Percentiles rank a stretch among this genome's conserved stretches.
Evolutionary conservation across 1,139 yeast genomes (phyloP).

Genomic region (Zygoascus sp.): DNA sequence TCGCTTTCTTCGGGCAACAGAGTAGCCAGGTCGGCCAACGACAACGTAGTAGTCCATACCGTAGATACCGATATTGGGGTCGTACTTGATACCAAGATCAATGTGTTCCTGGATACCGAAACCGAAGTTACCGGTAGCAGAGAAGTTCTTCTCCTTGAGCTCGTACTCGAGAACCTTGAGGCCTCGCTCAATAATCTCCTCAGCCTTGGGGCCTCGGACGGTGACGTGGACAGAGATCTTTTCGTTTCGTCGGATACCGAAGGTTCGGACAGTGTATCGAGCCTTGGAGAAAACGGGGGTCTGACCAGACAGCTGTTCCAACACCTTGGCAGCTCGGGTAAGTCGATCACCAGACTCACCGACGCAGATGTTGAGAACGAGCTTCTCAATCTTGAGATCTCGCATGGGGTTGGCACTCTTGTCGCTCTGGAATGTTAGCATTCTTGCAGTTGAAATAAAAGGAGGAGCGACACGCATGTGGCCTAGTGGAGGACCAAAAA

Average conservation of each 20-base stretch:
- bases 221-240: constrained; percentile 99
- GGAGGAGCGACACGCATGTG: too few species aligned
- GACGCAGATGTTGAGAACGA: constrained; percentile 99
- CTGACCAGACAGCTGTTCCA: constrained; percentile 99
- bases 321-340: constrained; percentile 99
- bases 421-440: constrained; percentile 25
- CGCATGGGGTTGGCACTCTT: constrained; percentile 77
- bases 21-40: constrained; percentile 99
- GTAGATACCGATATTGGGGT: constrained; percentile 99
- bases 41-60: constrained; percentile 99
- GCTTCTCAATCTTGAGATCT: constrained; percentile 98
- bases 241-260: constrained; percentile 99
- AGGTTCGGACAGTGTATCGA: constrained; percentile 99
- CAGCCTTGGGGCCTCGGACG: constrained; percentile 99
- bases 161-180: constrained; percentile 99
- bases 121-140: constrained; percentile 99
- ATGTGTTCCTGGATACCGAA: constrained; percentile 99
- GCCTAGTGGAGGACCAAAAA: neutral
- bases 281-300: constrained; percentile 99
- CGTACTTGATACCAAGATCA: constrained; percentile 99
- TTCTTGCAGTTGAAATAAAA: neutral
- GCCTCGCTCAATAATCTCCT: constrained; percentile 99
- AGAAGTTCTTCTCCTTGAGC: constrained; percentile 89
- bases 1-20: constrained; percentile 99
- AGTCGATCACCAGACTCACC: constrained; percentile 99